A percentile compares a stretch with the other conserved stretches of the same genome.
Evolutionary conservation across 257 asterid genomes (phyloP).

Genomic region (Scutellaria minor): DNA sequence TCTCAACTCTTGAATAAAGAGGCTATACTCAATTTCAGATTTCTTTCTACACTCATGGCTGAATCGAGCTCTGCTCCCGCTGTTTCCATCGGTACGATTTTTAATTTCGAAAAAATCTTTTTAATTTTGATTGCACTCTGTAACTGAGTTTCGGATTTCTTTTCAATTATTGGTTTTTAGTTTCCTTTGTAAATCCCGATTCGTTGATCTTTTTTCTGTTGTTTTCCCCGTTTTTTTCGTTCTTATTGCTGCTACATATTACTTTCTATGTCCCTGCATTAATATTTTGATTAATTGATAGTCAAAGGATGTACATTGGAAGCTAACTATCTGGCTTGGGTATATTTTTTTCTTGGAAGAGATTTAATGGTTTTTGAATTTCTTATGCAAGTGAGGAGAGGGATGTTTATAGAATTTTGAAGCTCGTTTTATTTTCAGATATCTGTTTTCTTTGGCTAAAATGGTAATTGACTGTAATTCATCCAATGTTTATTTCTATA

Average conservation of each 20-base stretch:
- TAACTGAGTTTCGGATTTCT: background rate
- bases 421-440: too few relatives aligned
- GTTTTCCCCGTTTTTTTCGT: background rate
- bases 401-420: background rate
- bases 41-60: background rate
- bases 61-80: slow-evolving; percentile 34
- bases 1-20: too few relatives aligned
- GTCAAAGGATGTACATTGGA: background rate
- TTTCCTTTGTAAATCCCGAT: background rate
- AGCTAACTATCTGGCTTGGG: background rate
- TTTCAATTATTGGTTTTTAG: background rate
- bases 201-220: background rate
- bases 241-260: background rate
- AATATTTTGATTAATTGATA: background rate
- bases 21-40: background rate
- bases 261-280: background rate
- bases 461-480: too few relatives aligned
- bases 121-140: background rate
- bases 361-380: background rate
- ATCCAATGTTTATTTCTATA: background rate
- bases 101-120: background rate
- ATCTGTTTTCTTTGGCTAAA: too few relatives aligned
- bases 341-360: background rate
- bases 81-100: slow-evolving; percentile 21
- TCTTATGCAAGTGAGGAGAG: too few relatives aligned